Base-by-base conservation (phyloP, 2,329 filamentous ascomycete genomes). In the Colletotrichum destructivum region DNA sequence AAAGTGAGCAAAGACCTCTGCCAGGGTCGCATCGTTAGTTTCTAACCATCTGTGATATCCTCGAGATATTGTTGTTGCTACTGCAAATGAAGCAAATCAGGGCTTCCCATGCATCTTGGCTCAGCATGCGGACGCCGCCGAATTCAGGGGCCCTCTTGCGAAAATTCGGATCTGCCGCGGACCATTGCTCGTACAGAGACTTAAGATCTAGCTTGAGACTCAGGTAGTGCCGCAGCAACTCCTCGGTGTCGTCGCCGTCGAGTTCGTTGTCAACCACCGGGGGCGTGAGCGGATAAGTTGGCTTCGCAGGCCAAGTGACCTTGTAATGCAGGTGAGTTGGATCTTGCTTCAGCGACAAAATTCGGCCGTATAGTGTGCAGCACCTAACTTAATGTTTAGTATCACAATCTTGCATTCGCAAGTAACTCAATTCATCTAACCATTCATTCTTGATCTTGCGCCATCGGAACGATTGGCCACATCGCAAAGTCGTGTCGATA, bases 391-490 rank as follows among this genome's bases (percentile, higher is more conserved):
- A 1, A 23, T 15, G 5, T 11, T 68, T 35, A 71, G 68, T 21
- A 56, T 11, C 8, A 18, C 21, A 4, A 35, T 13, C n/a, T 18
- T 2, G 21, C 38, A 18, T 9, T 11, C 1, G 16, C 31, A 21
- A 60, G 54, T n/a, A 35, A 26, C 18, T 15, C 26, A 23, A 18
- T 55, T 13, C 31, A 47, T 78, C 80, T 74, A 77, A 93, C 96
- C 96, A 99, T 86, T 96, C 92, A 80, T 95, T 91, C 54, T 91
- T 88, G 60, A 94, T 90, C 79, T 95, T 95, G 73, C 92, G 92
- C 96, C 96, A 99, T 85, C 96, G 92, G 77, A 99, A 99, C 0
- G 96, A 98, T 81, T 99, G 96, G 4, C 96, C 96, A 80, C 96
- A 99, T 73, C 96, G 92, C 44, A 99, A 85, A 0, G 95, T 98